These are phyloP conservation scores for Styphnolobium japonicum DNA, from an alignment of 306 rosid genomes.

Conservation along the genomic window DNA sequence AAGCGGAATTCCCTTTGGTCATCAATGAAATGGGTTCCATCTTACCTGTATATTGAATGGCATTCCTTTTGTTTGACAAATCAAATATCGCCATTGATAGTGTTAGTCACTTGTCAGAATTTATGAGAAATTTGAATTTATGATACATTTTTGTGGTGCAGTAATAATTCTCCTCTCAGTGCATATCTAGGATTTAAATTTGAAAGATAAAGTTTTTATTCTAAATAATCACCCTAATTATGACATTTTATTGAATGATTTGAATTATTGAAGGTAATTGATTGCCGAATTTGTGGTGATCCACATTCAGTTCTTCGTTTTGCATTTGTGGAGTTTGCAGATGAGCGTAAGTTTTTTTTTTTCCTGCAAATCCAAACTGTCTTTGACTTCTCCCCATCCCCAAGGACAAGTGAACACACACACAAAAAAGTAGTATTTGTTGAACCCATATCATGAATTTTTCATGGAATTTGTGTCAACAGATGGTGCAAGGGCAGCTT, in stretches of 20 bases:
- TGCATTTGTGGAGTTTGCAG: slow-evolving; percentile 84
- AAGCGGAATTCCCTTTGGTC: neutral
- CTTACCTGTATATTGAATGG: neutral
- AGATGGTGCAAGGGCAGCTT: slow-evolving; percentile 78
- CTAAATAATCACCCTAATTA: neutral
- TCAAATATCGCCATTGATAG: neutral
- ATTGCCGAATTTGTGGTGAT: slow-evolving; percentile 79
- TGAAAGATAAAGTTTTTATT: neutral
- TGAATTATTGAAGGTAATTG: slow-evolving; percentile 57
- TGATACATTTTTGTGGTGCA: neutral
- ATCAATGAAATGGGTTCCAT: neutral
- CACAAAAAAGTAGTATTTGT: neutral
- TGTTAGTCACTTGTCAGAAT: neutral
- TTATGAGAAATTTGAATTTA: too few species aligned
- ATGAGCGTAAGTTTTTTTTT: slow-evolving; percentile 61
- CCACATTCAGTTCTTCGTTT: slow-evolving; percentile 81
- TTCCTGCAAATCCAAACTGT: neutral
- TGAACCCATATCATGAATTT: slow-evolving; percentile 10
- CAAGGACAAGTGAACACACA: neutral
- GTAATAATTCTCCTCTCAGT: neutral
- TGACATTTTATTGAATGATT: neutral
- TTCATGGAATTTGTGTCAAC: slow-evolving; percentile 31
- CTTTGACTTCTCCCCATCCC: neutral
- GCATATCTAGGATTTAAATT: neutral
- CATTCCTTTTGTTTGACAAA: neutral